Conservation (phyloP, 805 yeast genomes). For the Zygosaccharomyces bailii region DNA sequence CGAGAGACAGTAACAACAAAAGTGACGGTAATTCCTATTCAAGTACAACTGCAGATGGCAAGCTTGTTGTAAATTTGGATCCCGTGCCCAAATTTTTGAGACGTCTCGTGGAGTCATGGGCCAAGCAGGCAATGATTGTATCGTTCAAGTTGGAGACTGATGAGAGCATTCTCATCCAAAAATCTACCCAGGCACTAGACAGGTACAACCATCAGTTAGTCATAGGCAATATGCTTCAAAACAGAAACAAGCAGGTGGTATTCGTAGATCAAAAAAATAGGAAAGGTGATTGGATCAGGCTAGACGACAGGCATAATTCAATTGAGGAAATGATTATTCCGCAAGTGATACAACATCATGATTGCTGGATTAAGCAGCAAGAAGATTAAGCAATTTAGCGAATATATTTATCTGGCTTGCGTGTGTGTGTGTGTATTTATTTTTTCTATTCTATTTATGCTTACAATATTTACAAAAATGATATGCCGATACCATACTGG, state of each 20-base stretch:
- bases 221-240: conserved; percentile 87
- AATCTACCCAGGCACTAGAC: conserved; percentile 74
- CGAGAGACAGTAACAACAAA: conserved; percentile 52
- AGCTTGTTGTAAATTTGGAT: conserved; percentile 78
- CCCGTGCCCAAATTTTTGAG: conserved; percentile 95
- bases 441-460: conserved; percentile 3
- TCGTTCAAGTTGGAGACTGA: conserved; percentile 95
- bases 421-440: too few species aligned
- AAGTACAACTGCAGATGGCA: conserved; percentile 47
- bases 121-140: conserved; percentile 89
- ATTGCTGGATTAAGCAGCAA: conserved; percentile 50
- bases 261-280: conserved; percentile 51
- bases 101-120: conserved; percentile 89
- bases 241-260: conserved; percentile 83
- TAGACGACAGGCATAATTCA: conserved; percentile 42
- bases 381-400: conserved; percentile 4
- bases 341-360: conserved; percentile 61
- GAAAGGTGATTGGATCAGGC: conserved; percentile 47
- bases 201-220: conserved; percentile 92
- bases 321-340: conserved; percentile 84
- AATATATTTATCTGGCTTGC: not conserved
- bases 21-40: conserved; percentile 25
- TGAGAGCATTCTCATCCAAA: conserved; percentile 58
- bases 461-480: conserved; percentile 43
- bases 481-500: conserved; percentile 62